These are phyloP conservation scores for Lichtheimia ramosa DNA, from an alignment of 371 early-diverging fungal genomes.

Conservation along the genomic window DNA sequence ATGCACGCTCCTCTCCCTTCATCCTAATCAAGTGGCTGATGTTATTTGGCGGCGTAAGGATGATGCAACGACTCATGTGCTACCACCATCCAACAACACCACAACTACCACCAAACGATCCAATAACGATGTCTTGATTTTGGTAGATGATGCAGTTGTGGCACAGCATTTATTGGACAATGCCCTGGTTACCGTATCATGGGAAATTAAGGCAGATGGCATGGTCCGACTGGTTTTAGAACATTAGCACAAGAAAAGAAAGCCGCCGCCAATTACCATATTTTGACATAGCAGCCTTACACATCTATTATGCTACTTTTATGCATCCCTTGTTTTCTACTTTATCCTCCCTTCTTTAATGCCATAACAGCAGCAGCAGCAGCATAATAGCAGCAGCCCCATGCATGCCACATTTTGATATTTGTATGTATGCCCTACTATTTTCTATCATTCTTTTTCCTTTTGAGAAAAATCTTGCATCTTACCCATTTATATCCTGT, in stretches of 20 bases:
- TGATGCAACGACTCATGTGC: not conserved
- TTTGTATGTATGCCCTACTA: too few relatives aligned
- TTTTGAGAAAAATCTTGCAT: too few relatives aligned
- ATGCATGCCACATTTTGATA: too few relatives aligned
- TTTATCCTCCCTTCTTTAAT: too few relatives aligned
- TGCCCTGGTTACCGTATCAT: constrained; percentile 12
- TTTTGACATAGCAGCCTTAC: too few relatives aligned
- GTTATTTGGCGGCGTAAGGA: constrained; percentile 18
- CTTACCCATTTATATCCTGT: too few relatives aligned
- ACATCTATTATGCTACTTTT: too few relatives aligned
- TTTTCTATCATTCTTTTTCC: too few relatives aligned
- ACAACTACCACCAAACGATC: not conserved
- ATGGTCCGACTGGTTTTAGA: constrained; percentile 6
- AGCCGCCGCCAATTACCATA: not conserved
- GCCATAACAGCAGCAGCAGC: too few relatives aligned
- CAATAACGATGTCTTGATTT: not conserved
- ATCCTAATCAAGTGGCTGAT: constrained; percentile 17
- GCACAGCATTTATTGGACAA: constrained; percentile 11
- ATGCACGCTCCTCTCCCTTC: constrained; percentile 15
- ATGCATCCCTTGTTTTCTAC: too few relatives aligned
- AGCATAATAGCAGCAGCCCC: too few relatives aligned
- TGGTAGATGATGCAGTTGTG: constrained; percentile 15
- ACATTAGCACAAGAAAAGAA: not conserved
- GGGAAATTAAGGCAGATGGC: constrained; percentile 24
- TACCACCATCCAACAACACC: not conserved